Conservation (phyloP, 2,329 filamentous ascomycete genomes). For the Phyllosticta citrichinensis region DNA sequence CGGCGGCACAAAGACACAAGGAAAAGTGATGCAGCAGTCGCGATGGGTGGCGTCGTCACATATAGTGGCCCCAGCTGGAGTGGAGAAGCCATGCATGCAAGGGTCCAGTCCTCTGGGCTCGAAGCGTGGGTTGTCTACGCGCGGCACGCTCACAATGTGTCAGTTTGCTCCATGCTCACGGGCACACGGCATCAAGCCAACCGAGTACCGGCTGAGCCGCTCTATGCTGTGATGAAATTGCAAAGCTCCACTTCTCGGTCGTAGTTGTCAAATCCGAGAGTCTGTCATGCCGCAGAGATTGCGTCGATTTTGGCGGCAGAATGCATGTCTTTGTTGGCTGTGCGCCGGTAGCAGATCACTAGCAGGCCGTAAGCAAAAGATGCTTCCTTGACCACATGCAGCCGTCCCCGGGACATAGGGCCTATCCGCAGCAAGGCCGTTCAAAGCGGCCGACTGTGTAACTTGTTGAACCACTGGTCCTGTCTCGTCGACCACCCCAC, state of each 20-base stretch:
- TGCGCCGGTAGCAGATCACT: neutral
- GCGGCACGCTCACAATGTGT: neutral
- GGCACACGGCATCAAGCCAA: neutral
- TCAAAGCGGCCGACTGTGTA: neutral
- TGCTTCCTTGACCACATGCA: neutral
- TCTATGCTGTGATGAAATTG: neutral
- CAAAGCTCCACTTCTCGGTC: neutral
- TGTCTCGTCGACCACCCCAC: neutral
- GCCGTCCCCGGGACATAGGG: neutral
- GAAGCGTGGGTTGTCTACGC: neutral
- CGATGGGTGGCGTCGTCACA: conserved; percentile 3
- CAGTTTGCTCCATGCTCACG: neutral
- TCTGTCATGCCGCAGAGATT: neutral
- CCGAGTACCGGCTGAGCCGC: neutral
- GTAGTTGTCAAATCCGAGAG: neutral
- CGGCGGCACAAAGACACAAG: neutral
- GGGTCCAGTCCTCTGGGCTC: neutral
- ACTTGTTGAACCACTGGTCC: neutral
- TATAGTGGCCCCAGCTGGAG: neutral
- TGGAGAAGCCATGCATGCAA: neutral
- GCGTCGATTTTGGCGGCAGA: neutral
- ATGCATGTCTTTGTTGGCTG: neutral
- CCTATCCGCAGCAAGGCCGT: neutral
- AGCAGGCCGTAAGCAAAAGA: neutral
- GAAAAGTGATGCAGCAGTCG: conserved; percentile 8